Conservation (phyloP, 352 stramenopile genomes). For the Phytopythium mirpurense region DNA sequence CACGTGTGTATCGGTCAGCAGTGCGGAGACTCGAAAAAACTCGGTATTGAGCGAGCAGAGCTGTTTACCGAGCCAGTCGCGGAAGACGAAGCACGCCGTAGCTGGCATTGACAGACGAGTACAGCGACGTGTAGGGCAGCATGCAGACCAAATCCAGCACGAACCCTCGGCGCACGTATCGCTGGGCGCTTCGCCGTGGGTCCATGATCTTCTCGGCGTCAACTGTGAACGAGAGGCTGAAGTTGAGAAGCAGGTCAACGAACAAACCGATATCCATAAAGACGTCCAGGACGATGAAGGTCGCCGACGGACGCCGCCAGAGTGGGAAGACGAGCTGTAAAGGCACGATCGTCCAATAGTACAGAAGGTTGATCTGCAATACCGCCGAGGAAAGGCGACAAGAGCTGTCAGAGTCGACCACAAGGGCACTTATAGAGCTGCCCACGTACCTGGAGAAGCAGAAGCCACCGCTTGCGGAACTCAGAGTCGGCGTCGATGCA, state of each 20-base stretch:
- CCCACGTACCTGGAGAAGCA: slow-evolving; percentile 25
- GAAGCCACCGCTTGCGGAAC: slow-evolving; percentile 40
- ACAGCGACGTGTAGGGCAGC: slow-evolving; percentile 36
- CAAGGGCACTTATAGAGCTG: no score
- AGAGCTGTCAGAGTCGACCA: not conserved
- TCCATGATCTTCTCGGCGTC: slow-evolving; percentile 55
- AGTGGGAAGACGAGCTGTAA: slow-evolving; percentile 50
- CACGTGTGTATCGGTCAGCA: no score
- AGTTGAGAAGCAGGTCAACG: slow-evolving; percentile 49
- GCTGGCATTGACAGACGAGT: slow-evolving; percentile 6
- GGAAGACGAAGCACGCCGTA: slow-evolving; percentile 34
- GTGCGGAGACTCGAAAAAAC: no score
- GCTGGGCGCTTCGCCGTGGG: slow-evolving; percentile 23
- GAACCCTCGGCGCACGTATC: slow-evolving; percentile 35
- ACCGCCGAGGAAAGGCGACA: not conserved
- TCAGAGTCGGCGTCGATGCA: slow-evolving; percentile 51
- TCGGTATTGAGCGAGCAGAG: no score
- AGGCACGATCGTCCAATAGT: slow-evolving; percentile 48
- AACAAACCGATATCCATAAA: slow-evolving; percentile 27
- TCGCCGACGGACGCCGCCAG: slow-evolving; percentile 25
- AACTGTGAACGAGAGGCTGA: slow-evolving; percentile 44
- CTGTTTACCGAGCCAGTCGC: slow-evolving; percentile 34
- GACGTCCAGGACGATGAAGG: slow-evolving; percentile 20
- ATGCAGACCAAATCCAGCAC: slow-evolving; percentile 35
- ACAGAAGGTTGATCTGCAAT: slow-evolving; percentile 22